Conservation (phyloP, 1,139 yeast genomes). For the Geotrichum carabidarum region DNA sequence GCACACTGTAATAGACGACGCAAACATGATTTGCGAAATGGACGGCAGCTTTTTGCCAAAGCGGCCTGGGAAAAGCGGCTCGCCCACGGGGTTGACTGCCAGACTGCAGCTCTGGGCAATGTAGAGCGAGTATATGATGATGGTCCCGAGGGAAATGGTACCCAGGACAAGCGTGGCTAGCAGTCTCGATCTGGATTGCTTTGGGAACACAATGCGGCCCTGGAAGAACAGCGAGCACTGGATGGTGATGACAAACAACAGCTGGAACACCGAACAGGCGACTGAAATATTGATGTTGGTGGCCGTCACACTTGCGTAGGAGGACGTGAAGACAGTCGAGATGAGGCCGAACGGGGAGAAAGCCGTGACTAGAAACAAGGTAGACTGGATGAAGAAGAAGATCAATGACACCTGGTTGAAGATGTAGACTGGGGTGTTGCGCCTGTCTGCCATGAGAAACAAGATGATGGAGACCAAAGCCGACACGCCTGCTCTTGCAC, state of each 20-base stretch:
- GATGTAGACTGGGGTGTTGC: slow-evolving; percentile 49
- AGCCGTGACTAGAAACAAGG: slow-evolving; percentile 51
- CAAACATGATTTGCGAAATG: slow-evolving; percentile 50
- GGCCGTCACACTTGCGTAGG: slow-evolving; percentile 37
- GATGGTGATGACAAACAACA: slow-evolving; percentile 54
- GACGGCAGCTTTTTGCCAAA: slow-evolving; percentile 17
- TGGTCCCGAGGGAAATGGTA: slow-evolving; percentile 41
- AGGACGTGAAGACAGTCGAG: slow-evolving; percentile 50
- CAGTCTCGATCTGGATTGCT: slow-evolving; percentile 37
- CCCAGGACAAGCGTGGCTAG: slow-evolving; percentile 40
- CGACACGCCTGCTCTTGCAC: slow-evolving; percentile 42
- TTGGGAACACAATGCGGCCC: slow-evolving; percentile 56
- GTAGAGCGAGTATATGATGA: slow-evolving; percentile 34
- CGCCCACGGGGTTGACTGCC: slow-evolving; percentile 6
- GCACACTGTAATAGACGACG: slow-evolving; percentile 61
- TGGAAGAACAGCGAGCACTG: slow-evolving; percentile 68
- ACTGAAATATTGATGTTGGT: slow-evolving; percentile 44
- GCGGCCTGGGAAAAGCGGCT: slow-evolving; percentile 13
- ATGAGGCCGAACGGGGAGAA: slow-evolving; percentile 50
- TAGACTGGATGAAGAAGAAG: slow-evolving; percentile 53
- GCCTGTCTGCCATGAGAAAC: slow-evolving; percentile 21
- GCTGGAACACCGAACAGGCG: slow-evolving; percentile 57
- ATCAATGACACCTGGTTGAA: slow-evolving; percentile 59
- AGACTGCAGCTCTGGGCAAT: slow-evolving; percentile 3
- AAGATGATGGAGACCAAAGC: slow-evolving; percentile 23